phyloP scores from a whole-genome alignment of 2,329 filamentous ascomycete genomes.

The Aspergillus novofumigatus region DNA sequence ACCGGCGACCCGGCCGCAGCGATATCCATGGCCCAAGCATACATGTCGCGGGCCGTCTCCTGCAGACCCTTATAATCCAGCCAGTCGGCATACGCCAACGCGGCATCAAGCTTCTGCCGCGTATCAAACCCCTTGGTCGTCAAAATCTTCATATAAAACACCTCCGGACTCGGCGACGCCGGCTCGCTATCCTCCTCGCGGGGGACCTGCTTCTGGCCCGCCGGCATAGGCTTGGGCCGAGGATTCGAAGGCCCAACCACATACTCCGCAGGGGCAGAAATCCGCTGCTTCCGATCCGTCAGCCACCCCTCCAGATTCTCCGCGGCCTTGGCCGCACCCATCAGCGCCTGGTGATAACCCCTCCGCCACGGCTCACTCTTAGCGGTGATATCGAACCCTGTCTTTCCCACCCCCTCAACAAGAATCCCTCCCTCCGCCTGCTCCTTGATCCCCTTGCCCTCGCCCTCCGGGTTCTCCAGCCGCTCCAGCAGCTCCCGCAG shows the following conservation, averaged over 20 bases:
- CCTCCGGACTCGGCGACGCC: slow-evolving; percentile 67
- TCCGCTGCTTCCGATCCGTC: slow-evolving; percentile 60
- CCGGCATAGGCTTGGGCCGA: slow-evolving; percentile 66
- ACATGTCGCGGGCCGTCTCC: slow-evolving; percentile 66
- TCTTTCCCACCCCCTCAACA: slow-evolving; percentile 53
- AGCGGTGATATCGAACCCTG: slow-evolving; percentile 63
- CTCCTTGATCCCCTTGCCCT: slow-evolving; percentile 63
- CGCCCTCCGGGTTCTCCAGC: slow-evolving; percentile 64
- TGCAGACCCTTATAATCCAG: slow-evolving; percentile 69
- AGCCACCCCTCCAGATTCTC: slow-evolving; percentile 81
- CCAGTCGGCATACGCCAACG: slow-evolving; percentile 79
- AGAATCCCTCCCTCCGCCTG: slow-evolving; percentile 49
- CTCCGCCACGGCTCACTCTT: slow-evolving; percentile 82
- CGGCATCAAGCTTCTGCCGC: slow-evolving; percentile 76
- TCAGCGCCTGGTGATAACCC: slow-evolving; percentile 78
- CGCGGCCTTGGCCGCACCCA: slow-evolving; percentile 69
- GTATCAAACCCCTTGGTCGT: slow-evolving; percentile 74
- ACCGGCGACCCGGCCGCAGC: slow-evolving; percentile 55
- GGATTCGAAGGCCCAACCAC: slow-evolving; percentile 83
- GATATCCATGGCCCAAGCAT: slow-evolving; percentile 71
- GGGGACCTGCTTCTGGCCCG: slow-evolving; percentile 58
- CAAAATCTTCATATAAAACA: slow-evolving; percentile 76
- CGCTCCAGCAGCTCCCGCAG: slow-evolving; percentile 58
- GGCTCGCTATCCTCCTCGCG: slow-evolving; percentile 70
- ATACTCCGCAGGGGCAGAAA: slow-evolving; percentile 67